Conservation (phyloP, 2,329 filamentous ascomycete species). For the Verticillium alfalfae region DNA sequence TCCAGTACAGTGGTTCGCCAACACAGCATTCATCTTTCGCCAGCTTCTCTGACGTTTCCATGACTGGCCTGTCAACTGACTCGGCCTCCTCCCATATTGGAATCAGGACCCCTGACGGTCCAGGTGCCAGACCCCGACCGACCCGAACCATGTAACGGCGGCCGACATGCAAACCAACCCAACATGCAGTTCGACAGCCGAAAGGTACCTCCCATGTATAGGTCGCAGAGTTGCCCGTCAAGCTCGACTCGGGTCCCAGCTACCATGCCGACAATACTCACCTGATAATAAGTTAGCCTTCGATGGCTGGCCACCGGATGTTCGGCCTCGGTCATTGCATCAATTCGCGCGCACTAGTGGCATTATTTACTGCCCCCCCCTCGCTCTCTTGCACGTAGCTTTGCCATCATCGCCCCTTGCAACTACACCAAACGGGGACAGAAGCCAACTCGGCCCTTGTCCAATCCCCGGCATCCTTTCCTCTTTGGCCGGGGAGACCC, state of each 20-base stretch:
- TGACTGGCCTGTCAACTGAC: background rate
- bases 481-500: background rate
- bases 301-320: background rate
- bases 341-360: background rate
- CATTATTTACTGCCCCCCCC: background rate
- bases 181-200: too few relatives aligned
- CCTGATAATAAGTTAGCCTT: background rate
- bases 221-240: too few relatives aligned
- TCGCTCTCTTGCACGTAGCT: background rate
- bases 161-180: too few relatives aligned
- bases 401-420: background rate
- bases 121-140: too few relatives aligned
- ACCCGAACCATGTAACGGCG: too few relatives aligned
- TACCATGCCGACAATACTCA: background rate
- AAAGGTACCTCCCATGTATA: too few relatives aligned
- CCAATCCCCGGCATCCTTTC: background rate
- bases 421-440: background rate
- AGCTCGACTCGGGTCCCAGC: too few relatives aligned
- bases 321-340: background rate
- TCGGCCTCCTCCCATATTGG: background rate
- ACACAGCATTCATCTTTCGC: too few relatives aligned
- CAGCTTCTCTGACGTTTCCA: background rate
- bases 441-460: background rate
- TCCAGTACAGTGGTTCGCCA: background rate
- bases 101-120: too few relatives aligned